Base-by-base conservation (phyloP, 768 basidiomycete genomes). In the Rhizopogon roseolus region DNA sequence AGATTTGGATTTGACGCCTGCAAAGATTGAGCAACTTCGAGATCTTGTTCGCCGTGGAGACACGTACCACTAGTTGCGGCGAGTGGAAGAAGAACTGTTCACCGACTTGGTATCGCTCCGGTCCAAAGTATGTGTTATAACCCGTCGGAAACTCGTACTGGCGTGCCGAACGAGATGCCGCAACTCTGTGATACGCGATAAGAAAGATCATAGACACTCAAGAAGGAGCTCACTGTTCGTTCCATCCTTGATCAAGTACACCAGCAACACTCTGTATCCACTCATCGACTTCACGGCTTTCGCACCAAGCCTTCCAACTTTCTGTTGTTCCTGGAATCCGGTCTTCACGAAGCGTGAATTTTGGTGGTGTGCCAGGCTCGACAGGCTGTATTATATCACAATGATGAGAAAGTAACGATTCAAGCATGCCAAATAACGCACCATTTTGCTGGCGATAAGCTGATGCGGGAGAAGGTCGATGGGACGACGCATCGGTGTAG, bases 71-170 rank as follows among this genome's bases (percentile, higher is more conserved):
- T 32, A 85, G 72, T 40, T 78, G 74, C 36, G 72, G 75, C 5
- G 81, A 77, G 60, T 94, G 91, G 54, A 78, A 79, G 76, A 96
- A 98, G 68, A 92, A 86, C 54, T 92, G 84, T 69, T 99, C 97
- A 49, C 94, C 90, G 13, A 93, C 84, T 54, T 79, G 74, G 68
- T 84, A 90, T 34, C 96, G 82, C 64, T 98, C 91, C 8, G 79
- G 63, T 0, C 87, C 89, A 70, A 94, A 97, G 63, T 84, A 85
- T 9, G 82, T 77, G 64, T 86, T 92, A 73, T 84, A 98, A 1
- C 97, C 97, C 34, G 91, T 93, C 0, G 97, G 92, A 73, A 99
- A 98, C 72, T 99, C 97, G 72, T 96, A 98, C 58, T 81, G 86
- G 58, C 80, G 80, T 39, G 75, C 67, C 6, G 80, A 79, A 39